phyloP scores from a whole-genome alignment of 2,329 filamentous ascomycete genomes.

The Plectosphaerella cucumerina region DNA sequence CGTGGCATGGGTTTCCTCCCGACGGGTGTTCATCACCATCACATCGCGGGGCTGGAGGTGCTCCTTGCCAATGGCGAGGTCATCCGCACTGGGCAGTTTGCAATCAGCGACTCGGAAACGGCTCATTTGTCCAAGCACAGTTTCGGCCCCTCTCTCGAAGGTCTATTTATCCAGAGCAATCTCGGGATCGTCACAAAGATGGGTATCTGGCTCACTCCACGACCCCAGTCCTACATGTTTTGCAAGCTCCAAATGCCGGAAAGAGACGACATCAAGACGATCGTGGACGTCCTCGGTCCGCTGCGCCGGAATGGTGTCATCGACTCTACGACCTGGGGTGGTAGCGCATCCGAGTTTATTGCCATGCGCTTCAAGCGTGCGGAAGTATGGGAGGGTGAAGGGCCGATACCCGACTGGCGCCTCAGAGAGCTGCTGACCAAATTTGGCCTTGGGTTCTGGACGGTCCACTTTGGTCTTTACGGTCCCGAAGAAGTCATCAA shows the following conservation, averaged over 20 bases:
- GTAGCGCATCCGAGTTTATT: conserved; percentile 11
- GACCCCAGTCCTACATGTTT: conserved; percentile 40
- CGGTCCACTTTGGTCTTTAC: too few relatives aligned
- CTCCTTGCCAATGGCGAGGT: conserved; percentile 38
- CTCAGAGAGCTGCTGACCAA: too few relatives aligned
- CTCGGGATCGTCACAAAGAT: conserved; percentile 53
- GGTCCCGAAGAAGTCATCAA: too few relatives aligned
- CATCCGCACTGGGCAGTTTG: conserved; percentile 38
- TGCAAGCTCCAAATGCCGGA: conserved; percentile 41
- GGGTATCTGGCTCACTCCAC: conserved; percentile 37
- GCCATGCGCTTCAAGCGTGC: conserved; percentile 36
- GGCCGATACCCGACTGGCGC: conserved; percentile 35
- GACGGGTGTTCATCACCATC: conserved; percentile 35
- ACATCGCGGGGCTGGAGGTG: conserved; percentile 31
- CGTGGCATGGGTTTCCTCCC: conserved; percentile 34
- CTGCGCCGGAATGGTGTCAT: conserved; percentile 38
- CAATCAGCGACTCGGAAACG: conserved; percentile 33
- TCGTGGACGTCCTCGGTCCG: conserved; percentile 38
- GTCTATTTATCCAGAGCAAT: conserved; percentile 49
- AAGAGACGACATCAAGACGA: conserved; percentile 38
- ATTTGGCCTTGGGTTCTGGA: too few relatives aligned
- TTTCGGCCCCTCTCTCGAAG: conserved; percentile 37
- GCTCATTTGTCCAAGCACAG: conserved; percentile 31
- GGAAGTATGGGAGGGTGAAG: conserved; percentile 37
- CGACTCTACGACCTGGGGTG: conserved; percentile 19